These are phyloP conservation scores for Penicillium oxalicum DNA, from an alignment of 2,329 filamentous ascomycete genomes.

Conservation along the genomic window DNA sequence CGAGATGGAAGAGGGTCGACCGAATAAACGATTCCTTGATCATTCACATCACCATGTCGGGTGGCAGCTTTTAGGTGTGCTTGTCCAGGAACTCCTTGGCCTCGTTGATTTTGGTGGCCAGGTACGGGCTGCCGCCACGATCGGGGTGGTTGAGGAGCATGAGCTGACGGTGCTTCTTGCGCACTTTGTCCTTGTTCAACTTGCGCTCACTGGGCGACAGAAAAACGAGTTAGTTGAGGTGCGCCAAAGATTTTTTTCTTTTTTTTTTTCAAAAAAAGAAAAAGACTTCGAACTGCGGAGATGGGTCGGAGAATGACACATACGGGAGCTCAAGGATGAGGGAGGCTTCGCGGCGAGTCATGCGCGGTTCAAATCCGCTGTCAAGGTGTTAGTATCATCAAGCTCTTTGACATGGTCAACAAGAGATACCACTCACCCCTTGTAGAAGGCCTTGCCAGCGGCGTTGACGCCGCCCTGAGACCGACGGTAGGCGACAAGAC, in stretches of 20 bases:
- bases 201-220: conserved; percentile 63
- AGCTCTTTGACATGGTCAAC: conserved; percentile 43
- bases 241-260: neutral
- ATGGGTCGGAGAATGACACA: conserved; percentile 21
- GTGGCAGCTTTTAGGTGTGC: conserved; percentile 29
- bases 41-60: neutral
- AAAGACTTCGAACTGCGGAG: neutral
- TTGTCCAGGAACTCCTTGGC: conserved; percentile 96
- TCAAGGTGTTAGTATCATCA: conserved; percentile 3
- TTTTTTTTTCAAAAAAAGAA: too few relatives aligned
- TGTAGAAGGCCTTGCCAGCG: conserved; percentile 89
- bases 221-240: conserved; percentile 7
- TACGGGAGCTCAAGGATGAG: conserved; percentile 89
- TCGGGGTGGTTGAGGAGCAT: conserved; percentile 97
- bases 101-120: conserved; percentile 97
- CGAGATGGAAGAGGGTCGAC: neutral
- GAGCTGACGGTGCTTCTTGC: conserved; percentile 88
- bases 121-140: conserved; percentile 89
- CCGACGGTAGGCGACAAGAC: conserved; percentile 78
- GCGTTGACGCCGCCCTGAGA: conserved; percentile 64
- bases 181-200: conserved; percentile 85
- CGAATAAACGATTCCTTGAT: neutral
- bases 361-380: conserved; percentile 83
- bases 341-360: conserved; percentile 86
- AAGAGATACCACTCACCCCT: conserved; percentile 50